These are phyloP conservation scores for Sordariomycetes sp. DNA, from an alignment of 2,329 filamentous ascomycete species.

Conservation along the genomic window DNA sequence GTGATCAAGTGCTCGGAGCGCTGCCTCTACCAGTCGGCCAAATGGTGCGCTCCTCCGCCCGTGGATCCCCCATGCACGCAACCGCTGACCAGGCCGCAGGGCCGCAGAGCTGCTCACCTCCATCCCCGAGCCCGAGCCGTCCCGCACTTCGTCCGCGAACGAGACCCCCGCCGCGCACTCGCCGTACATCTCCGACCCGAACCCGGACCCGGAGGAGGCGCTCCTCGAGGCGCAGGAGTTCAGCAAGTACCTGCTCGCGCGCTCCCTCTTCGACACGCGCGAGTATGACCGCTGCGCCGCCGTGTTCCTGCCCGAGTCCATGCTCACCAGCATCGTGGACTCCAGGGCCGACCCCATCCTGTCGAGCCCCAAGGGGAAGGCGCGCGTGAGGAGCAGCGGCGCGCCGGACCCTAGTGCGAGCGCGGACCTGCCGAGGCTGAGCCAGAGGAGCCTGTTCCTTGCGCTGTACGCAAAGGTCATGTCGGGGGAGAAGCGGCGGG, in stretches of 20 bases:
- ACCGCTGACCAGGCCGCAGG: constrained; percentile 40
- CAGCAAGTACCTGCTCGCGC: constrained; percentile 78
- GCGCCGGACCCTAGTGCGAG: constrained; percentile 10
- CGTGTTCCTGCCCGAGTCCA: constrained; percentile 74
- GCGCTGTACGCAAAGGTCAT: constrained; percentile 88
- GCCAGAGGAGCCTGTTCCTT: constrained; percentile 86
- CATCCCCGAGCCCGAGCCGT: constrained; percentile 52
- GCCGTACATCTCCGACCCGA: constrained; percentile 39
- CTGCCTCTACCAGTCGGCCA: constrained; percentile 90
- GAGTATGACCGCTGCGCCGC: constrained; percentile 91
- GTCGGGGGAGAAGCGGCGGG: constrained; percentile 88
- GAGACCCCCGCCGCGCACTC: constrained; percentile 25
- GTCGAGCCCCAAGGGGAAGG: constrained; percentile 47
- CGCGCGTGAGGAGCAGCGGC: constrained; percentile 35
- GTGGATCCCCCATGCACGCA: neutral
- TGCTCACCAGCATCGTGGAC: constrained; percentile 55
- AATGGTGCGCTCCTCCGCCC: constrained; percentile 55
- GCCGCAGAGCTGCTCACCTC: constrained; percentile 88
- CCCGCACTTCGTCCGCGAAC: constrained; percentile 28
- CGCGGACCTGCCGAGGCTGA: constrained; percentile 45
- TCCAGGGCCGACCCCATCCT: constrained; percentile 29
- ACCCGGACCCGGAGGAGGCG: constrained; percentile 61
- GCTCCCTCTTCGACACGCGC: constrained; percentile 88
- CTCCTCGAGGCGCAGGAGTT: constrained; percentile 68
- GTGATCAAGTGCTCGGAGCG: constrained; percentile 87